Evolutionary conservation across 768 basidiomycete species (phyloP), one percentile per base, ranked within the genome.

Genomic region (Strobilomyces echinocephalus): DNA sequence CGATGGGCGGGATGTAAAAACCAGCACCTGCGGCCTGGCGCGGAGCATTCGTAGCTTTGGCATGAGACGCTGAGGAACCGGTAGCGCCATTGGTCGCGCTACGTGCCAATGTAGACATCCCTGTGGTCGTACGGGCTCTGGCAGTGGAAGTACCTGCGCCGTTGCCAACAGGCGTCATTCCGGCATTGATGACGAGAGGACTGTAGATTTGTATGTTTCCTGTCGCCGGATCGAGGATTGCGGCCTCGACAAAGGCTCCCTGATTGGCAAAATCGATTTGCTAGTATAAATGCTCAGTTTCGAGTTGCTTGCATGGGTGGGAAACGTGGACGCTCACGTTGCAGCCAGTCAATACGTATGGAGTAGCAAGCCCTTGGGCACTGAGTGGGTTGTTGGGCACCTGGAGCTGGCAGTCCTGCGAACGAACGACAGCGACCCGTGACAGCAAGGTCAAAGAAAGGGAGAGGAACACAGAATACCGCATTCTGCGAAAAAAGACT

Each of bases 131-230:
- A 24, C 24, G 2, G 7, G 52, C 14, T 5, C 40, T 21, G 0
- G 42, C 31, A 10, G 55, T 46, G 10, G 46, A 21, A n/a, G 26
- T 5, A 39, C 47, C 26, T 4, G 41, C 42, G 18, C 18, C 35
- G 44, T 55, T 56, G 20, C 50, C 63, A 18, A 55, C 31, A 24
- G 63, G 51, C 8, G 20, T 46, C 65, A 66, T 66, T n/a, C 65
- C 65, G 1, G 60, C 57, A 48, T 66, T 66, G 50, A 66, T 68
- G 18, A 66, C 65, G n/a, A 66, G 66, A 20, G 65, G 65, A 44
- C 4, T 65, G 24, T 66, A 66, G 12, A 68, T 66, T 28, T 68
- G 57, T 21, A 66, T 61, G 18, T 34, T 41, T 16, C 65, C 66
- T 15, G 65, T 68, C 5, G 63, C 55, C 3, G 66, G 66, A 52